Conservation (phyloP, 129 eudicot genomes). For the Flaveria brownii region DNA sequence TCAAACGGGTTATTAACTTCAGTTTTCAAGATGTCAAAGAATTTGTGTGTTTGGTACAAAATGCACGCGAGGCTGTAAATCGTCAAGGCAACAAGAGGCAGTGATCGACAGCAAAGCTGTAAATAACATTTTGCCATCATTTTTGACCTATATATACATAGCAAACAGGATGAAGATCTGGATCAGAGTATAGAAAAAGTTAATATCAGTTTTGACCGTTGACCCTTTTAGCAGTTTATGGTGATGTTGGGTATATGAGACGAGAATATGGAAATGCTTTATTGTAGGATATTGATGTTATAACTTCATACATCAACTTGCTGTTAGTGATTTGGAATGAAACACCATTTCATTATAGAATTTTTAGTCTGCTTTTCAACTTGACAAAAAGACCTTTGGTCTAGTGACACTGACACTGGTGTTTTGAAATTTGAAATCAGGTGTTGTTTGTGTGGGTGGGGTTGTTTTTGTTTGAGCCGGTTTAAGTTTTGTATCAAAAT, state of each 20-base stretch:
- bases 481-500: too few relatives aligned
- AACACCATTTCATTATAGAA: background rate
- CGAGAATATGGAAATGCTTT: slow-evolving; percentile 36
- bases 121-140: slow-evolving; percentile 39
- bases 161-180: slow-evolving; percentile 37
- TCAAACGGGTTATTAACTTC: slow-evolving; percentile 74
- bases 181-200: slow-evolving; percentile 24
- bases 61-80: slow-evolving; percentile 63
- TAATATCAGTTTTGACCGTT: slow-evolving; percentile 41
- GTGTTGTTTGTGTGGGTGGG: too few relatives aligned
- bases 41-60: slow-evolving; percentile 58
- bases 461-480: too few relatives aligned
- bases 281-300: slow-evolving; percentile 38
- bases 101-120: slow-evolving; percentile 42
- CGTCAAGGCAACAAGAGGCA: slow-evolving; percentile 44
- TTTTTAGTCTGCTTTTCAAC: slow-evolving; percentile 5
- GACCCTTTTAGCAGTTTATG: slow-evolving; percentile 31
- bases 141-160: slow-evolving; percentile 64
- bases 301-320: slow-evolving; percentile 38
- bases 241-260: slow-evolving; percentile 34
- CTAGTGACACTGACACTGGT: background rate
- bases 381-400: too few relatives aligned
- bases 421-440: too few relatives aligned
- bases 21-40: slow-evolving; percentile 84
- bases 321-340: slow-evolving; percentile 17